Conservation (phyloP, 1,284 basidiomycete genomes). For the Microstroma glucosiphilum region DNA sequence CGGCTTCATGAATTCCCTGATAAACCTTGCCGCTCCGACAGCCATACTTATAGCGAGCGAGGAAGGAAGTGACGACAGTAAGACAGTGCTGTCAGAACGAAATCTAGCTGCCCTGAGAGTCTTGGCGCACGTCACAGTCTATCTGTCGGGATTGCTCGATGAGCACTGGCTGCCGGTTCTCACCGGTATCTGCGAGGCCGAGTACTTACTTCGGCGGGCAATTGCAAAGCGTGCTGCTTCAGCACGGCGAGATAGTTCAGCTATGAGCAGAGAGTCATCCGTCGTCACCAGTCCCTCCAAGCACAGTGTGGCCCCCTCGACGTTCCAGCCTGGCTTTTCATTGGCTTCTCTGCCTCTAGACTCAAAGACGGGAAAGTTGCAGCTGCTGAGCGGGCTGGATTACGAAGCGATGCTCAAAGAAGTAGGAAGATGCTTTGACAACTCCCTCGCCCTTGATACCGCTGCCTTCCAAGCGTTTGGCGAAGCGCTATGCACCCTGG, state of each 20-base stretch:
- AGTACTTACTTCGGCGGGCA: constrained; percentile 14
- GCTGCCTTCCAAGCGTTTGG: constrained; percentile 74
- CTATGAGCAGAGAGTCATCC: constrained; percentile 13
- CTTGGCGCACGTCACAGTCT: constrained; percentile 69
- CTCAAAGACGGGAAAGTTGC: constrained; percentile 8
- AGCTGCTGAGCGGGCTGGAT: constrained; percentile 14
- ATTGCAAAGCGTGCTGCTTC: neutral
- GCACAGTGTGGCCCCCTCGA: neutral
- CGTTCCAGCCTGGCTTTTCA: constrained; percentile 14
- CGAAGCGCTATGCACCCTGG: constrained; percentile 72
- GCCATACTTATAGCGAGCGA: neutral
- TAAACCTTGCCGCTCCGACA: constrained; percentile 75
- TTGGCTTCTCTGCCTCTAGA: constrained; percentile 10
- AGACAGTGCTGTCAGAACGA: constrained; percentile 54
- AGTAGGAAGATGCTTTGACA: constrained; percentile 35
- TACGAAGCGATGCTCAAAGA: constrained; percentile 16
- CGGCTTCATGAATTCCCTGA: constrained; percentile 77
- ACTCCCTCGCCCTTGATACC: constrained; percentile 68
- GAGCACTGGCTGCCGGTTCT: constrained; percentile 85
- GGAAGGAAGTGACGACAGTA: neutral
- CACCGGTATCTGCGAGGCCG: constrained; percentile 54
- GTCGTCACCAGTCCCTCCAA: constrained; percentile 18
- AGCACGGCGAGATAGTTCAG: neutral
- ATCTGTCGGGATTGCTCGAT: constrained; percentile 75
- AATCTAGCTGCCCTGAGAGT: constrained; percentile 86